phyloP scores from a whole-genome alignment of 2,329 filamentous ascomycete genomes.

The Trichoderma sp. region DNA sequence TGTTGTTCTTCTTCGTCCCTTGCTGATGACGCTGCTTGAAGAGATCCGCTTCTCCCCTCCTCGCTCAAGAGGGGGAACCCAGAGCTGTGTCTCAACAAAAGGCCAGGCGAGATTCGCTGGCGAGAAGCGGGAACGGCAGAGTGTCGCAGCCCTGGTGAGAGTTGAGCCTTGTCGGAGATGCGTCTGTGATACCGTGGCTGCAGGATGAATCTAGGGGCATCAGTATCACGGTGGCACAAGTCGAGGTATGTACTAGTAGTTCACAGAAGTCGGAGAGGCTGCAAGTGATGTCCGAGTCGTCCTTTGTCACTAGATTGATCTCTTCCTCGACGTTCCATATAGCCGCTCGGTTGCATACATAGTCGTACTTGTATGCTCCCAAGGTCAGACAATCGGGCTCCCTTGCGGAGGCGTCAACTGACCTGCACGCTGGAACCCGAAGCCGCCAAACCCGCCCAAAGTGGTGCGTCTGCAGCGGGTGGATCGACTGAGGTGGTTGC shows the following conservation, averaged over 20 bases:
- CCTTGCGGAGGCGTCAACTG: constrained; percentile 27
- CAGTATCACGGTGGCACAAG: no score
- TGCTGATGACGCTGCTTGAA: constrained; percentile 3
- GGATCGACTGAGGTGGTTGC: constrained; percentile 9
- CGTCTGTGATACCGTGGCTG: no score
- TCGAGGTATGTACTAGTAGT: no score
- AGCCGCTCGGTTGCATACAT: neutral
- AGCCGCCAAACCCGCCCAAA: constrained; percentile 27
- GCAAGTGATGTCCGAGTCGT: no score
- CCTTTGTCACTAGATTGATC: no score
- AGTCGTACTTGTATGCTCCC: constrained; percentile 13
- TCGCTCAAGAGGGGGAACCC: constrained; percentile 4
- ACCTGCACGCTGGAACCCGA: constrained; percentile 26
- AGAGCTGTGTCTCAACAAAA: neutral
- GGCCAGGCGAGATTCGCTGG: neutral
- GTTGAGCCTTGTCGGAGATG: neutral
- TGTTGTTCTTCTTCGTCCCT: neutral
- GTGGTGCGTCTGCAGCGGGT: constrained; percentile 26
- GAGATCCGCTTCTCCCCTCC: constrained; percentile 11
- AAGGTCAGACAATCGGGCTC: constrained; percentile 22
- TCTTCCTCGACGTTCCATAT: no score
- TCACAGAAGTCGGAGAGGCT: no score
- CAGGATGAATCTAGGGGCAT: no score
- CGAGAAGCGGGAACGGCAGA: neutral
- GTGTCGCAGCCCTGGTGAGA: no score